Base-by-base conservation (phyloP, 2,329 filamentous ascomycete species). In the Lachnellula willkommii region DNA sequence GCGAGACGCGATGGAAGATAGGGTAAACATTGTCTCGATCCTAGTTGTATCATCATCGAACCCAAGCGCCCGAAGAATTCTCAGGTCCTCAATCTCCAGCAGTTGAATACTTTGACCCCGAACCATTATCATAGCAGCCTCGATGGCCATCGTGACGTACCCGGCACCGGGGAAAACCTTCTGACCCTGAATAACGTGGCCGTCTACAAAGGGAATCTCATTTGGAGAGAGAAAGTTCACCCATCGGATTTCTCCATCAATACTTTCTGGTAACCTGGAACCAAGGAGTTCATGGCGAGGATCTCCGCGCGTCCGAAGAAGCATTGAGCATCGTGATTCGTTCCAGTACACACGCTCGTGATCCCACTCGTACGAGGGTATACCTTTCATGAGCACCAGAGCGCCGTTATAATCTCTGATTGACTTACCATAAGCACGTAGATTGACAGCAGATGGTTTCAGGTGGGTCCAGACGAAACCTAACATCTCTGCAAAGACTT, bases 101-200 rank as follows among this genome's bases (percentile, higher is more conserved):
- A 42, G 15, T 4, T 37, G 24, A 42, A 43, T n/a, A 2, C 17
- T 32, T 50, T 32, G 5, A 28, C 36, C 9, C 28, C n/a, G 5
- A 32, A 22, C 47, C n/a, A 61, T n/a, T 17, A 14, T 22, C 17
- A 39, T 56, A n/a, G 73, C 71, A 1, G 77, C 76, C 46, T 79
- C 77, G 4, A 77, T 55, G 1, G 75, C 74, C 73, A 79, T 77
- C 47, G 74, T 57, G 37, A 74, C 72, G 60, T 78, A 79, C 0
- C 72, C 77, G 2, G 77, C 77, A 2, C 73, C 77, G 1, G 77
- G 77, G 3, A 79, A 65, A 11, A 80, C 62, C 2, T 53, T 54
- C 36, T 60, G 49, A 0, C 65, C 64, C 2, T 71, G 65, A 1
- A 81, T 56, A n/a, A 64, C 63, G 58, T 82, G 76, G 46, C 77